phyloP scores from a whole-genome alignment of 345 rosid genomes.

The Dipteronia dyeriana region DNA sequence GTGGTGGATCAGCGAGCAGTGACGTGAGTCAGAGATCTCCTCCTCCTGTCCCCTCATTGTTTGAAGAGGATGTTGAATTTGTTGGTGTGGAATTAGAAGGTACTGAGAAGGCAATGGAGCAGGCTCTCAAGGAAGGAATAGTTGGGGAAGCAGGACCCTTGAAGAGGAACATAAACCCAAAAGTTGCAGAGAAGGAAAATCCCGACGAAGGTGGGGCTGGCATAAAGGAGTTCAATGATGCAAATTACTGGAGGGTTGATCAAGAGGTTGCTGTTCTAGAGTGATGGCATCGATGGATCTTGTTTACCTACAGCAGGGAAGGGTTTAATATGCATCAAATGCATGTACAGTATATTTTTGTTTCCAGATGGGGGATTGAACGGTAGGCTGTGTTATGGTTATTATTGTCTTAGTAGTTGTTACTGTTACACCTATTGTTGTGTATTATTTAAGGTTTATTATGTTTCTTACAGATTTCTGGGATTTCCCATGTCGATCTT shows the following conservation, averaged over 20 bases:
- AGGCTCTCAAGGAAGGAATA: slow-evolving; percentile 87
- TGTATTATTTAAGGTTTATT: slow-evolving; percentile 36
- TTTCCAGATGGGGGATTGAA: slow-evolving; percentile 35
- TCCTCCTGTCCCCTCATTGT: slow-evolving; percentile 54
- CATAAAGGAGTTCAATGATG: slow-evolving; percentile 80
- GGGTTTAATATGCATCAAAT: slow-evolving; percentile 20
- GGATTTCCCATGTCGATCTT: slow-evolving; percentile 21
- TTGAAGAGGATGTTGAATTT: slow-evolving; percentile 97
- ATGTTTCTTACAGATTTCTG: slow-evolving; percentile 20
- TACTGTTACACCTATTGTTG: slow-evolving; percentile 25
- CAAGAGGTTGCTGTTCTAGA: slow-evolving; percentile 86
- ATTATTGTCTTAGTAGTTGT: slow-evolving; percentile 30
- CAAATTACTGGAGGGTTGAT: slow-evolving; percentile 96
- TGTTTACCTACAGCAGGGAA: neutral
- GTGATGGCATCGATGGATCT: slow-evolving; percentile 29
- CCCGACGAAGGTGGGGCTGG: slow-evolving; percentile 52
- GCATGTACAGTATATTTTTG: slow-evolving; percentile 57
- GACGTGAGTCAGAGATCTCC: slow-evolving; percentile 42
- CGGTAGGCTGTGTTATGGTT: slow-evolving; percentile 38
- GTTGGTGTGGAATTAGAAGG: slow-evolving; percentile 92
- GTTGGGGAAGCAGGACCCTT: slow-evolving; percentile 94
- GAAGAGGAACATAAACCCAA: slow-evolving; percentile 57
- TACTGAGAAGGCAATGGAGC: slow-evolving; percentile 93
- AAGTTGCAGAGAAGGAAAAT: slow-evolving; percentile 54
- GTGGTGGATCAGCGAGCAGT: slow-evolving; percentile 45